Percentiles rank a stretch among this genome's conserved stretches.
These are phyloP conservation scores for Mercurialis annua DNA, from an alignment of 345 rosid genomes.

Conservation along the genomic window DNA sequence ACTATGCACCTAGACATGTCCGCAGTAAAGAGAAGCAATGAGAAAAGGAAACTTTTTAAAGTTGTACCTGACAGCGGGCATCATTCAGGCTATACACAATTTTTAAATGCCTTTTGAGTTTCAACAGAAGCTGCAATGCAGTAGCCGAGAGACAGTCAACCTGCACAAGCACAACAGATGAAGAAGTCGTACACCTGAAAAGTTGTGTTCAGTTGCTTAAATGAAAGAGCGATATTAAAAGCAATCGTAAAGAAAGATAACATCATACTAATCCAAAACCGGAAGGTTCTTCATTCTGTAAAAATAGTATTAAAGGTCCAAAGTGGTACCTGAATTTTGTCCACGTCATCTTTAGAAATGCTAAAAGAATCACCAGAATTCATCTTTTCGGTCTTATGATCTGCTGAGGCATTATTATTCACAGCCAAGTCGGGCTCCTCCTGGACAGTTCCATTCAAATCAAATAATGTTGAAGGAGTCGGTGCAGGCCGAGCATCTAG, in stretches of 20 bases:
- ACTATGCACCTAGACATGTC: background rate
- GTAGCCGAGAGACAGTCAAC: conserved; percentile 67
- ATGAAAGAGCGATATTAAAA: background rate
- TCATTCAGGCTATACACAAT: conserved; percentile 79
- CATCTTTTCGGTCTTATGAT: conserved; percentile 36
- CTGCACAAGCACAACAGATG: conserved; percentile 39
- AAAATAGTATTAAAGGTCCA: background rate
- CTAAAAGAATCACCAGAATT: conserved; percentile 37
- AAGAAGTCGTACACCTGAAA: conserved; percentile 5
- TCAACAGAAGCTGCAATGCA: conserved; percentile 88
- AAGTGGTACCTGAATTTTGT: conserved; percentile 65
- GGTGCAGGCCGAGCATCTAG: conserved; percentile 31
- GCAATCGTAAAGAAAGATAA: background rate
- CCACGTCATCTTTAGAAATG: conserved; percentile 59
- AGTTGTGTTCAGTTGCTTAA: background rate
- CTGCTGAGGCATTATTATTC: conserved; percentile 24
- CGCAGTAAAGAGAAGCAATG: background rate
- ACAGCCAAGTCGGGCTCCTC: conserved; percentile 44
- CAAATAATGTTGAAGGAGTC: conserved; percentile 39
- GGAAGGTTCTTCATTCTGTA: background rate
- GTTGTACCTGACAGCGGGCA: conserved; percentile 87
- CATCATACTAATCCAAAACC: background rate
- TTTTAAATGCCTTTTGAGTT: conserved; percentile 87
- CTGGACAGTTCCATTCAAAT: conserved; percentile 56
- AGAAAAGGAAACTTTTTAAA: background rate